These are phyloP conservation scores for Penicillium psychrofluorescens DNA, from an alignment of 495 filamentous ascomycete genomes.

Conservation along the genomic window DNA sequence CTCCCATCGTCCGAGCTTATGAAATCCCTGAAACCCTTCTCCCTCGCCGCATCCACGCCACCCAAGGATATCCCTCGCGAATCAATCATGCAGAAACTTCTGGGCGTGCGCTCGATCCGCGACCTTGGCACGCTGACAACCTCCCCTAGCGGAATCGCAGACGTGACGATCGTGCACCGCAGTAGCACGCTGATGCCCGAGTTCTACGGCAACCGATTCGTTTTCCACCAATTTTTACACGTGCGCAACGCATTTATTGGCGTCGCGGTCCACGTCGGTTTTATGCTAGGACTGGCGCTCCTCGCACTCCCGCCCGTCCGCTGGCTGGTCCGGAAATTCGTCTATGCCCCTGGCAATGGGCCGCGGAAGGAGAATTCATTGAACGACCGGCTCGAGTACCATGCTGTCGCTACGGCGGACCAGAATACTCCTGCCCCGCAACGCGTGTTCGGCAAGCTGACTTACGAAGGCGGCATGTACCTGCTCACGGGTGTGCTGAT, in stretches of 20 bases:
- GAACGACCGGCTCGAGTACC: conserved; percentile 56
- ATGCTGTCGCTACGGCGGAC: conserved; percentile 60
- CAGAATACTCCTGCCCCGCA: conserved; percentile 28
- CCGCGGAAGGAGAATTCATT: conserved; percentile 47
- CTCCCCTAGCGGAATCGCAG: conserved; percentile 48
- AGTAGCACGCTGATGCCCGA: conserved; percentile 66
- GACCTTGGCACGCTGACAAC: conserved; percentile 63
- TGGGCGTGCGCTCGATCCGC: conserved; percentile 55
- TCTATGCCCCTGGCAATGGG: conserved; percentile 63
- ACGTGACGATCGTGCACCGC: conserved; percentile 64
- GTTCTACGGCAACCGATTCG: conserved; percentile 67
- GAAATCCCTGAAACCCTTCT: conserved; percentile 52
- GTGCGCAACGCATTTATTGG: conserved; percentile 54
- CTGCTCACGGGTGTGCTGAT: conserved; percentile 60
- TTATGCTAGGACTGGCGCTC: conserved; percentile 44
- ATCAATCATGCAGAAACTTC: conserved; percentile 33
- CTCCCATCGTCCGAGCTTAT: conserved; percentile 51
- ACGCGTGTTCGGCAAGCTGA: conserved; percentile 51
- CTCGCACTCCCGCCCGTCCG: conserved; percentile 50
- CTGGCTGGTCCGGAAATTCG: conserved; percentile 43
- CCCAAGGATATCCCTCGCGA: conserved; percentile 27
- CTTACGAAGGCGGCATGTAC: conserved; percentile 59
- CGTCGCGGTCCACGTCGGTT: conserved; percentile 46
- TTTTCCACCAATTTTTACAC: conserved; percentile 60
- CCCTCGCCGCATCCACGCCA: conserved; percentile 55